Conservation (phyloP, 1,284 basidiomycete genomes). For the Cutaneotrichosporon mucoides region DNA sequence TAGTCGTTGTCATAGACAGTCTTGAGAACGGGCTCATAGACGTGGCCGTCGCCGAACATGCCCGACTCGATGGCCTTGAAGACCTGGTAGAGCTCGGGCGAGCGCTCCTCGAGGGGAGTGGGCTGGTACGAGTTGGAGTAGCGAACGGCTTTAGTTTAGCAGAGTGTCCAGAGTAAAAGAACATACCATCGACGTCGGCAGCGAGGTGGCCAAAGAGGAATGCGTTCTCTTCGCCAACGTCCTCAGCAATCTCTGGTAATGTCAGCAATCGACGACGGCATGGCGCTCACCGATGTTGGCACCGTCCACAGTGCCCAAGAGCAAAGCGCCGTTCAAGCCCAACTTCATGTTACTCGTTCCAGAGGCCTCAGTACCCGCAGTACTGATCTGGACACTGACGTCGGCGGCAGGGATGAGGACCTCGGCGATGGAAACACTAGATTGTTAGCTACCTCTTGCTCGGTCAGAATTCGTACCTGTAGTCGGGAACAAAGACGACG, state of each 20-base stretch:
- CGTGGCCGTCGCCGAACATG: constrained; percentile 67
- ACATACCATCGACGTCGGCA: constrained; percentile 58
- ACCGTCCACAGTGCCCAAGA: constrained; percentile 66
- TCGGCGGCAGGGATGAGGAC: constrained; percentile 86
- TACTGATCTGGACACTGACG: constrained; percentile 88
- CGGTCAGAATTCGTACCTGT: constrained; percentile 43
- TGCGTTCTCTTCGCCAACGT: constrained; percentile 65
- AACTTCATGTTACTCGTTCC: constrained; percentile 77
- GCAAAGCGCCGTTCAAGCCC: constrained; percentile 63
- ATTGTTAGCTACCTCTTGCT: not conserved
- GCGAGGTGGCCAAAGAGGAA: constrained; percentile 49
- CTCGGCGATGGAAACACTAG: constrained; percentile 71
- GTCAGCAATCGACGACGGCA: not conserved
- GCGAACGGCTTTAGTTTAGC: constrained; percentile 54
- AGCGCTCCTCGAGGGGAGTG: constrained; percentile 71
- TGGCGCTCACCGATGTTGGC: constrained; percentile 67
- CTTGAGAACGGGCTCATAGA: constrained; percentile 67
- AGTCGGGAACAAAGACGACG: constrained; percentile 75
- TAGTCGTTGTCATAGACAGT: constrained; percentile 58
- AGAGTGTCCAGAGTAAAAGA: not conserved
- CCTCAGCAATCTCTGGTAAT: constrained; percentile 70
- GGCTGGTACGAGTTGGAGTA: constrained; percentile 79
- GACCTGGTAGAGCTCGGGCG: constrained; percentile 63
- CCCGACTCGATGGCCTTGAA: constrained; percentile 67
- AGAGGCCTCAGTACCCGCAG: constrained; percentile 76